Conservation (phyloP, 805 yeast species). For the Priceomyces castillae region DNA sequence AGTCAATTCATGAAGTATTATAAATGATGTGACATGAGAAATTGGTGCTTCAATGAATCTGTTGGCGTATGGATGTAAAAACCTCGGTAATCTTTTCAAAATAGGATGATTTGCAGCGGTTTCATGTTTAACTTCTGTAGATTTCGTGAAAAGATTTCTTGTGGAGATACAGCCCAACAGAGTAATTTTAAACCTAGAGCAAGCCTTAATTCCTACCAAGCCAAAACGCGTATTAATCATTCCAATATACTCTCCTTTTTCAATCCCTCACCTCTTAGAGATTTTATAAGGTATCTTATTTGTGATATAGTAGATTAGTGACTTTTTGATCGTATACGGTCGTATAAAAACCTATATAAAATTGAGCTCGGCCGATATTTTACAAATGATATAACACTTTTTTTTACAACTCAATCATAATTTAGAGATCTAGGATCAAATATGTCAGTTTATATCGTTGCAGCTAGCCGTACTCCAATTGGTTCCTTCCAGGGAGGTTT, state of each 20-base stretch:
- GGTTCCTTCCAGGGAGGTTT: constrained; percentile 91
- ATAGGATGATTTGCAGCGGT: constrained; percentile 14
- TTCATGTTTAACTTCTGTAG: not conserved
- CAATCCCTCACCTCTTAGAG: not conserved
- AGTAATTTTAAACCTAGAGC: not conserved
- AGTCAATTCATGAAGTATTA: constrained; percentile 69
- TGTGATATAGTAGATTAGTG: not conserved
- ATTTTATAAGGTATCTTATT: not conserved
- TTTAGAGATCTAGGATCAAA: not conserved
- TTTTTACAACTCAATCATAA: not conserved
- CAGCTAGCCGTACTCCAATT: constrained; percentile 92
- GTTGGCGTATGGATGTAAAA: constrained; percentile 48
- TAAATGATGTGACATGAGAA: constrained; percentile 59
- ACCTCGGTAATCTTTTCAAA: constrained; percentile 43
- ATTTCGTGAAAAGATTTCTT: not conserved
- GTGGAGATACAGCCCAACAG: not conserved
- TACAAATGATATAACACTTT: not conserved
- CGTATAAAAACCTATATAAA: constrained; percentile 1
- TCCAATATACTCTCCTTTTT: not conserved
- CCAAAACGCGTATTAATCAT: not conserved
- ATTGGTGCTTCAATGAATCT: constrained; percentile 55
- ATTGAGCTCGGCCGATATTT: not conserved
- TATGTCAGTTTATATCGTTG: constrained; percentile 73
- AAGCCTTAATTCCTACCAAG: not conserved
- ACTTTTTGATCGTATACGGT: not conserved